Evolutionary conservation across 495 filamentous ascomycete genomes (phyloP), one percentile per base, ranked within the genome.

Genomic region (Xylaria palmicola): DNA sequence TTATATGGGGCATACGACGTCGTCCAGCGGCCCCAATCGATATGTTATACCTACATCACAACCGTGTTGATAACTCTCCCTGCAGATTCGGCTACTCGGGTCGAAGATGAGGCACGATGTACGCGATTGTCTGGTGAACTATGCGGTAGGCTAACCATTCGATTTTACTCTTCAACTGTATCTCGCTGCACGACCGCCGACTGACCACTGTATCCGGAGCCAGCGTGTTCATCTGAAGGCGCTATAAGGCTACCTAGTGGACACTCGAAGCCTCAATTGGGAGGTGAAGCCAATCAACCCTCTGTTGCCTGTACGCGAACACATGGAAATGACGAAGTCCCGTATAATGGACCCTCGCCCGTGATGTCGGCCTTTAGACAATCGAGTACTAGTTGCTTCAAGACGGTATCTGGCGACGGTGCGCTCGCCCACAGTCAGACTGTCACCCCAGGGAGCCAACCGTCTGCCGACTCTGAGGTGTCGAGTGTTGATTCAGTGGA

Each of bases 31-130:
- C 41, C 47, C 4, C 44, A 43, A 24, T 60, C 57, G 6, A 48
- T 40, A 52, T 60, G 57, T 34, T 44, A 52, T 26, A 60, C 57
- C 7, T 60, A 60, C 44, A 52, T 60, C 27, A 60, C 57, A 40
- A 60, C 57, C 43, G 44, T 60, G 5, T 51, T 60, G 36, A 27
- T 52, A 41, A 60, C 57, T 22, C 37, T 60, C 15, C 47, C 57
- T n/a, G 13, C 36, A 24, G 13, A 41, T 26, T 15, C 13, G 1
- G 10, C 47, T 7, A 52, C 48, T 13, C 19, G 12, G 26, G 32
- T 13, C 36, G n/a, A 51, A 19, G 34, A 43, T 27, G 36, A 26
- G 19, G 24, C 9, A 30, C 56, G 30, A 2, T 37, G 19, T 39
- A 26, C 56, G 34, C 15, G 20, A n/a, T 22, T 34, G 8, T 20